Conservation (phyloP, 2,329 filamentous ascomycete species). For the Chaetomiaceae sp. region DNA sequence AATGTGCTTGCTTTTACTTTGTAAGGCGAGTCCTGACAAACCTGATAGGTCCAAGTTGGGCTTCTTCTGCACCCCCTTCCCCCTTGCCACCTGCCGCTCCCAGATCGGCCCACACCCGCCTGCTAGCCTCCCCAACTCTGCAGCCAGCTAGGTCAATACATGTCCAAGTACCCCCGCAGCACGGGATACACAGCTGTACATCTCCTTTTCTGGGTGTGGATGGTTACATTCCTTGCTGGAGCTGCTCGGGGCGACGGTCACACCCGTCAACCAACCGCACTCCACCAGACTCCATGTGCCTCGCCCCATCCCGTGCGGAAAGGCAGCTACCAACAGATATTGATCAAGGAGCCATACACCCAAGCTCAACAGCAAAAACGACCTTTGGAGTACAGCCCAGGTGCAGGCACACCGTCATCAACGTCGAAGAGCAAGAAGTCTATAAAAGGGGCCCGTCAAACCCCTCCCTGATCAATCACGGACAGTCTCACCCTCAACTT, state of each 20-base stretch:
- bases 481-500: background rate
- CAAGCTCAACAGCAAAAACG: no score
- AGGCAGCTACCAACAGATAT: conserved; percentile 12
- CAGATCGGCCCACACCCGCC: conserved; percentile 14
- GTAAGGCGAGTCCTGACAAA: conserved; percentile 1
- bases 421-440: background rate
- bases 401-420: background rate
- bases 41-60: conserved; percentile 7
- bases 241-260: conserved; percentile 5
- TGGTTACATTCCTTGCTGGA: conserved; percentile 9
- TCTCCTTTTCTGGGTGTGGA: background rate
- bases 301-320: conserved; percentile 9
- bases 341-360: conserved; percentile 9
- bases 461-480: background rate
- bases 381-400: background rate
- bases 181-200: conserved; percentile 15
- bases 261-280: conserved; percentile 14
- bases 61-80: background rate
- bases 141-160: background rate
- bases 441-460: conserved; percentile 5
- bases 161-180: conserved; percentile 8
- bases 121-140: conserved; percentile 1
- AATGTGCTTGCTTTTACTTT: no score
- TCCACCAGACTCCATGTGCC: conserved; percentile 8
- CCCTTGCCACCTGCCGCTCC: conserved; percentile 10